Base-by-base conservation (phyloP, 495 filamentous ascomycete species). In the Chaetomium cochliodes region DNA sequence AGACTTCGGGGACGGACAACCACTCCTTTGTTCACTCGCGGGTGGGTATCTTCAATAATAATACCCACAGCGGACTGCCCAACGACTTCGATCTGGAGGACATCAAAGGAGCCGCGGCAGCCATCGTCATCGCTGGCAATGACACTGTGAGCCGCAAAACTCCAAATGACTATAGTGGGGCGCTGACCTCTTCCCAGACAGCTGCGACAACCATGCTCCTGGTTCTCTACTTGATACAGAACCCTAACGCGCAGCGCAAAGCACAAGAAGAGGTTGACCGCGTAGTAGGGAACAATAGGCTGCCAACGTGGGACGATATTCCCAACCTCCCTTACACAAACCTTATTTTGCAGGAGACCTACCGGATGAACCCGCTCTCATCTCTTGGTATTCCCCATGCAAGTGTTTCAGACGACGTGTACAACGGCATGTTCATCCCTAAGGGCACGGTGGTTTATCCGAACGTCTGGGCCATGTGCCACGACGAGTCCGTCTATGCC, bases 351-450 rank as follows among this genome's bases (percentile, higher is more conserved):
- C 84, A 86, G 51, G 87, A 89, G 69, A 81, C 78, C 22, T 80
- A 87, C 50, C 78, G 87, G 58, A 88, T 87, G 84, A 77, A 82
- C 49, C 86, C 86, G 11, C 76, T 87, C 20, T 84, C 83, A 0
- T 84, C 84, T 0, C 76, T 85, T 23, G 85, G 86, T 22, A 75
- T 90, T 39, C 83, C 87, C 0, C 88, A 91, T 64, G 73, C 75
- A 7, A 78, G 80, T 3, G 70, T 72, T 16, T 71, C 80, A 13
- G 86, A 88, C 63, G 84, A 88, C 59, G 70, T 72, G 20, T 80
- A 81, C 63, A 69, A 81, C 0, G 81, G 78, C 18, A 80, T 78
- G 74, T 76, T 74, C 56, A 81, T 83, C 58, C 81, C 81, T 1
- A 77, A 74, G 62, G 79, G 78, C 46, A 78, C 81, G 0, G 72